Evolutionary conservation across 1,284 basidiomycete genomes (phyloP), one percentile per base, ranked within the genome.

Genomic region (Cryptococcus sp.): DNA sequence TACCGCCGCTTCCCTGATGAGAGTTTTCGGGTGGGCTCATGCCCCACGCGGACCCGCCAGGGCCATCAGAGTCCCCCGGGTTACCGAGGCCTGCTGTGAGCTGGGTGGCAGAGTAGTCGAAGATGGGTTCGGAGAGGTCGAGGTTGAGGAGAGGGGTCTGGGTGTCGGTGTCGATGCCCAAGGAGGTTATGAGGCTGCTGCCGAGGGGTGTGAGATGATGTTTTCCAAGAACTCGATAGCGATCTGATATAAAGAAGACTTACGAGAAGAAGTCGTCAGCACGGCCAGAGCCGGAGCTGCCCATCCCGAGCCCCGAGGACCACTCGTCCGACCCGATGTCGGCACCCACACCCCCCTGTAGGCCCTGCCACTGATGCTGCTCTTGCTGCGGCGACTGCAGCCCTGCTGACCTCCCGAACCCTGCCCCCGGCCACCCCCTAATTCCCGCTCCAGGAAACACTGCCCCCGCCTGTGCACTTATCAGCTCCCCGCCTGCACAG

Each of bases 211-310:
- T 37, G 7, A 40, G 9, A 20, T n/a, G 42, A 15, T 35, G 4
- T 9, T 33, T 33, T 9, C 5, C 28, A 33, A 18, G 55, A 15
- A 44, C 37, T 21, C 49, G 40, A 20, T 12, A 51, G n/a, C n/a
- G n/a, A 33, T 33, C 28, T 33, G 28, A 33, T 33, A 33, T 4
- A 9, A 33, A 39, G 44, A 35, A 23, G 9, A 63, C 64, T 48
- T 37, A 67, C 64, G 66, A 64, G 35, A 63, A 66, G 55, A 68
- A 62, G 51, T 68, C 66, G n/a, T 52, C 60, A 16, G 54, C 47
- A 57, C 60, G 56, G 33, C 45, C 53, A 46, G 58, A 46, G 33
- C 62, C 52, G 61, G 23, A 50, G 48, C 33, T 15, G 46, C 49
- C 24, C 47, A 36, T 50, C 46, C 9, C 37, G 21, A 16, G 39